Conservation (phyloP, 257 asterid genomes). For the Plantago elongata region DNA sequence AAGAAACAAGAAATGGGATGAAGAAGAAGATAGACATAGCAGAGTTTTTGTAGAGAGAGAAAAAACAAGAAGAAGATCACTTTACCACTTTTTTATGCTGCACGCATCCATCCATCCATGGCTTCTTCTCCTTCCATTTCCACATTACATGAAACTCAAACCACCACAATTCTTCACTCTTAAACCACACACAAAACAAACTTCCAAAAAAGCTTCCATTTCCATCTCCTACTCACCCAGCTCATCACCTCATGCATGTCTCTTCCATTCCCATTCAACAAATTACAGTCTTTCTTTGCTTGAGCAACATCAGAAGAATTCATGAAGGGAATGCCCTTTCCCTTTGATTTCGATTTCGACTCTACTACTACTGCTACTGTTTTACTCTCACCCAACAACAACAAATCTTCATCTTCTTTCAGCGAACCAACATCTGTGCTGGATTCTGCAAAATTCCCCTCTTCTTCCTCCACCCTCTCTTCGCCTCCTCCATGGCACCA, state of each 20-base stretch:
- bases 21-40: too few relatives aligned
- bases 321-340: constrained; percentile 98
- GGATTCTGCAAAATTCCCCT: constrained; percentile 64
- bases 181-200: too few relatives aligned
- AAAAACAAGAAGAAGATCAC: too few relatives aligned
- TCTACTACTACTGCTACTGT: too few relatives aligned
- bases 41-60: too few relatives aligned
- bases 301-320: constrained; percentile 23
- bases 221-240: too few relatives aligned
- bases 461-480: constrained; percentile 85
- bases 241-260: too few relatives aligned
- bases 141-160: background rate
- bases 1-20: too few relatives aligned
- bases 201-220: too few relatives aligned
- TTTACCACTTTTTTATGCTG: too few relatives aligned
- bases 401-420: constrained; percentile 20
- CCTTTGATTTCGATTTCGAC: constrained; percentile 84
- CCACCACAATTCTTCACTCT: too few relatives aligned
- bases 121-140: constrained; percentile 24
- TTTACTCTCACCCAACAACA: constrained; percentile 23
- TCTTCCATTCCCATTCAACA: background rate
- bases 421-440: constrained; percentile 83
- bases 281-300: constrained; percentile 22
- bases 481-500: constrained; percentile 78
- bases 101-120: constrained; percentile 5